Conservation (phyloP, 2,329 filamentous ascomycete genomes). For the Dendrostoma leiphaemia region DNA sequence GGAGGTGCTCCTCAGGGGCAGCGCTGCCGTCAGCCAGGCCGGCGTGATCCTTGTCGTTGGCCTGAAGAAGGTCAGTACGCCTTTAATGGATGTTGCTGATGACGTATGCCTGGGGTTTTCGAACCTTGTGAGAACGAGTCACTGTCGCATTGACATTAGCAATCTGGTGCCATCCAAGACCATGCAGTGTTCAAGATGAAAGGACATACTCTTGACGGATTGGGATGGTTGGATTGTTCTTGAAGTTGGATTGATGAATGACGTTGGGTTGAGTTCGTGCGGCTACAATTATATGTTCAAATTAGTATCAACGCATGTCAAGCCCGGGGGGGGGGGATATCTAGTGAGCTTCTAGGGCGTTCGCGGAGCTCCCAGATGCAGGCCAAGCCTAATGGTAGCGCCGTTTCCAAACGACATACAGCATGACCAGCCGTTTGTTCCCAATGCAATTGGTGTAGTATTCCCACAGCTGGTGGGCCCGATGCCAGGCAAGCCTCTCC, state of each 20-base stretch:
- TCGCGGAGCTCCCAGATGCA: neutral
- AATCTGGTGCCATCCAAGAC: neutral
- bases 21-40: conserved; percentile 73
- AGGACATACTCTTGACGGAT: neutral
- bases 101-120: neutral
- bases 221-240: neutral
- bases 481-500: neutral
- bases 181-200: neutral
- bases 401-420: neutral
- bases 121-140: conserved; percentile 92
- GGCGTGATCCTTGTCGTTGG: conserved; percentile 86
- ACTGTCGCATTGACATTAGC: conserved; percentile 55
- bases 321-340: neutral
- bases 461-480: neutral
- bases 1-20: conserved; percentile 68
- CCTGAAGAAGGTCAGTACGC: neutral
- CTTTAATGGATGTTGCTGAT: neutral
- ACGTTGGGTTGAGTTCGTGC: neutral
- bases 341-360: neutral
- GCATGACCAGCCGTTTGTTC: too few species aligned
- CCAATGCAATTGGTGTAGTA: neutral
- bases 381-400: neutral
- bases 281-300: neutral
- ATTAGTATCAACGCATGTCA: neutral
- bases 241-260: conserved; percentile 1